These are phyloP conservation scores for Pseudomonodictys pantanalensis DNA, from an alignment of 495 filamentous ascomycete genomes.

Conservation along the genomic window DNA sequence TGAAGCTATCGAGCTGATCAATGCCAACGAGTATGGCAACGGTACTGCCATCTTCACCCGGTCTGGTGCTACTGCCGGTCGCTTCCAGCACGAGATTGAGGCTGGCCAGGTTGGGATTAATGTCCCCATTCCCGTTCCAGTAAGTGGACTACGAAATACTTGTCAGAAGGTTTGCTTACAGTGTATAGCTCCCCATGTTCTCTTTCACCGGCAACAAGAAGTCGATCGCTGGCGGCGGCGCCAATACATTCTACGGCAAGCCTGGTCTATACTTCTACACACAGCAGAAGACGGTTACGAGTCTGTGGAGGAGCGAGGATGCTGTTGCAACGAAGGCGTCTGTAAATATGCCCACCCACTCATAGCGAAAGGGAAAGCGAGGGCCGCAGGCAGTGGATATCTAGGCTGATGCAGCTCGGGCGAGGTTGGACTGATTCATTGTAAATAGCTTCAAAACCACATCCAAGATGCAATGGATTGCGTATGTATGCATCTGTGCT, in stretches of 20 bases:
- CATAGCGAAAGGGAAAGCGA: too few relatives aligned
- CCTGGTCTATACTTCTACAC: constrained; percentile 92
- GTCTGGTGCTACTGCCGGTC: constrained; percentile 58
- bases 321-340: constrained; percentile 75
- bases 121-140: constrained; percentile 66
- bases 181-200: constrained; percentile 67
- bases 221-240: constrained; percentile 88
- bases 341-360: constrained; percentile 94
- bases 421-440: too few relatives aligned
- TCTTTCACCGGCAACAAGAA: constrained; percentile 98
- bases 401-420: too few relatives aligned
- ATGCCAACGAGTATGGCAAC: constrained; percentile 69
- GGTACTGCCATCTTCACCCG: constrained; percentile 67
- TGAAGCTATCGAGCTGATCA: constrained; percentile 66
- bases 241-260: constrained; percentile 92
- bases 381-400: not conserved
- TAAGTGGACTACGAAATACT: constrained; percentile 46
- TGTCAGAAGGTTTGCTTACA: not conserved
- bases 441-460: too few relatives aligned
- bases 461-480: too few relatives aligned
- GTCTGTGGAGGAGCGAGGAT: constrained; percentile 83
- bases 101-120: constrained; percentile 79
- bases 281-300: constrained; percentile 95
- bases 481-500: too few relatives aligned
- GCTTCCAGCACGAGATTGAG: constrained; percentile 71